A percentile compares a stretch with the other conserved stretches of the same genome.
Evolutionary conservation across 805 yeast species (phyloP).

Genomic region (Candida hungchunana): DNA sequence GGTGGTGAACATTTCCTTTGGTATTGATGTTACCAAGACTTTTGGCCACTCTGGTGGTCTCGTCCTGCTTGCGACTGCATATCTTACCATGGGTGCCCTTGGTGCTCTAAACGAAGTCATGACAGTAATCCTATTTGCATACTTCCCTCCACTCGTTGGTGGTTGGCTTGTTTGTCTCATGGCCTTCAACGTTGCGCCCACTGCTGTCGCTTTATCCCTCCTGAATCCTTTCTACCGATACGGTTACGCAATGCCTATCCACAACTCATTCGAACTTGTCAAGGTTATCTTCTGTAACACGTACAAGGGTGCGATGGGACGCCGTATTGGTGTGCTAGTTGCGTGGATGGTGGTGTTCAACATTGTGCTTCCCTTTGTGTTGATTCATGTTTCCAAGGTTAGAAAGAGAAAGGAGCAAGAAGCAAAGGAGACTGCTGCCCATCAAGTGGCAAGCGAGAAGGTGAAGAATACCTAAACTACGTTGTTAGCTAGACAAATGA

Average conservation of each 20-base stretch:
- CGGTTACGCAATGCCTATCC: slow-evolving; percentile 67
- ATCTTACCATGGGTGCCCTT: slow-evolving; percentile 63
- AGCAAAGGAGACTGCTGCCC: slow-evolving; percentile 13
- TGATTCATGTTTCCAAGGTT: slow-evolving; percentile 24
- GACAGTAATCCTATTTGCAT: slow-evolving; percentile 44
- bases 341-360: slow-evolving; percentile 56
- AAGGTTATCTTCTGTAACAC: slow-evolving; percentile 56
- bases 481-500: background rate
- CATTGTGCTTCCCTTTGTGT: slow-evolving; percentile 38
- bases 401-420: slow-evolving; percentile 9
- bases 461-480: background rate
- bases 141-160: slow-evolving; percentile 61
- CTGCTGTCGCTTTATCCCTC: slow-evolving; percentile 58
- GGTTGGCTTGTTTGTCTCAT: slow-evolving; percentile 71
- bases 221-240: slow-evolving; percentile 51
- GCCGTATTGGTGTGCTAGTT: slow-evolving; percentile 52
- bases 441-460: background rate
- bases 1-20: slow-evolving; percentile 61
- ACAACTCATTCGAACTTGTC: slow-evolving; percentile 55
- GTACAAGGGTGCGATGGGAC: slow-evolving; percentile 52
- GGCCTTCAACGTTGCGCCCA: slow-evolving; percentile 57
- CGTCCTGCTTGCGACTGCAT: slow-evolving; percentile 65
- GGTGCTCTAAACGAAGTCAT: slow-evolving; percentile 68
- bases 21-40: slow-evolving; percentile 48
- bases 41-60: slow-evolving; percentile 69